A percentile compares a stretch with the other conserved stretches of the same genome.
Conservation (phyloP, 2,329 filamentous ascomycete species). For the Exophiala sp. region DNA sequence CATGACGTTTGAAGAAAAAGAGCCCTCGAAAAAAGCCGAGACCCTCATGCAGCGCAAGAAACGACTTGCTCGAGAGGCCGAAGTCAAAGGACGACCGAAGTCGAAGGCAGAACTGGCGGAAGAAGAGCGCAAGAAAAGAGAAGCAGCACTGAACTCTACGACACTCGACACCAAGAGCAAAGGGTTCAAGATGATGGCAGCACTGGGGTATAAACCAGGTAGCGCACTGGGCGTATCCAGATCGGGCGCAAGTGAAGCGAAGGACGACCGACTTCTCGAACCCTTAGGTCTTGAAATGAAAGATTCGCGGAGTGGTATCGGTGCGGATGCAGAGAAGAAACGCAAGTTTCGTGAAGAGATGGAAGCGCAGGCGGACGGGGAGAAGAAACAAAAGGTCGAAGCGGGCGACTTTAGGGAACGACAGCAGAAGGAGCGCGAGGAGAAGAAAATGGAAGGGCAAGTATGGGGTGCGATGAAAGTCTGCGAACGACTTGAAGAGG, state of each 20-base stretch:
- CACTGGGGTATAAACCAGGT: slow-evolving; percentile 82
- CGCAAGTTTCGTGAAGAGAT: slow-evolving; percentile 65
- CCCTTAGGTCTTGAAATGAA: slow-evolving; percentile 75
- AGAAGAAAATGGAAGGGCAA: slow-evolving; percentile 64
- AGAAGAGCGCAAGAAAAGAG: slow-evolving; percentile 67
- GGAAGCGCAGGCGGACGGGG: slow-evolving; percentile 46
- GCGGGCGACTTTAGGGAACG: slow-evolving; percentile 71
- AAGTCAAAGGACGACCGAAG: slow-evolving; percentile 59
- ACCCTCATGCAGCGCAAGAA: slow-evolving; percentile 60
- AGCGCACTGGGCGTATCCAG: slow-evolving; percentile 66
- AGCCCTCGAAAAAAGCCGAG: slow-evolving; percentile 48
- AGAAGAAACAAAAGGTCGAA: slow-evolving; percentile 62
- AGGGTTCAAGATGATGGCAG: slow-evolving; percentile 93
- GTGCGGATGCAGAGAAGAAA: slow-evolving; percentile 78
- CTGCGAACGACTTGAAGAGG: slow-evolving; percentile 68
- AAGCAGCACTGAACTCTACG: slow-evolving; percentile 71
- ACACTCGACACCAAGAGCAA: slow-evolving; percentile 69
- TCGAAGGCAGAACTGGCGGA: slow-evolving; percentile 81
- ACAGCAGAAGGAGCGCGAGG: slow-evolving; percentile 66
- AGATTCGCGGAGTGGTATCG: slow-evolving; percentile 77
- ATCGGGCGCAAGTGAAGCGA: slow-evolving; percentile 30
- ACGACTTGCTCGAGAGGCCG: slow-evolving; percentile 59
- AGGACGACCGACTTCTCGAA: slow-evolving; percentile 53
- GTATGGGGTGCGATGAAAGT: slow-evolving; percentile 77
- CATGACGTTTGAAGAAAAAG: slow-evolving; percentile 77